A percentile compares a stretch with the other conserved stretches of the same genome.
Conservation (phyloP, 148 eudicot species). For the Heliosperma pusillum region DNA sequence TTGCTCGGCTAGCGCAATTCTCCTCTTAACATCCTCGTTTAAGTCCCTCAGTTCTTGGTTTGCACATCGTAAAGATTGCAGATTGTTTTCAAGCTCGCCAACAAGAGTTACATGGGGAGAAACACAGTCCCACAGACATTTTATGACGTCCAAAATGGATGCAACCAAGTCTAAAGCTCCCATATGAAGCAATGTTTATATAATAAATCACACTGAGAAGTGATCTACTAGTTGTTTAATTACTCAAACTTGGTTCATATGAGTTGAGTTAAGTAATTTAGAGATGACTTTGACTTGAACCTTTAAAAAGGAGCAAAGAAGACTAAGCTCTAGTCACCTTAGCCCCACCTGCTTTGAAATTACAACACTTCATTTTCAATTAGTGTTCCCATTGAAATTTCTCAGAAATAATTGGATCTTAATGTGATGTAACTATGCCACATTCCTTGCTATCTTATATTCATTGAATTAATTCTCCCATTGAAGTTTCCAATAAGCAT, state of each 20-base stretch:
- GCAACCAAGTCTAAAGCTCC: slow-evolving; percentile 16
- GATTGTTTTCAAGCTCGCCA: slow-evolving; percentile 16
- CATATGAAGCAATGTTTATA: background rate
- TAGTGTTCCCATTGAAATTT: background rate
- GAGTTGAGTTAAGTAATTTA: background rate
- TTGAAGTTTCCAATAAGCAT: too few relatives aligned
- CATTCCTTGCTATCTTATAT: background rate
- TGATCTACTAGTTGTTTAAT: background rate
- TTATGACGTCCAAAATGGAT: slow-evolving; percentile 11
- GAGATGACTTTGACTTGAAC: slow-evolving; percentile 12
- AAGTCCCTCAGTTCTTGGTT: slow-evolving; percentile 22
- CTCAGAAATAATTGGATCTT: background rate
- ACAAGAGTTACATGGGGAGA: slow-evolving; percentile 3
- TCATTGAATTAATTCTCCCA: too few relatives aligned
- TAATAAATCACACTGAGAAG: background rate
- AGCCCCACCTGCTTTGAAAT: slow-evolving; percentile 6
- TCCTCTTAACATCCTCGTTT: slow-evolving; percentile 29
- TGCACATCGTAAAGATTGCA: slow-evolving; percentile 14
- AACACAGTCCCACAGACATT: slow-evolving; percentile 13
- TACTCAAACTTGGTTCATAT: background rate
- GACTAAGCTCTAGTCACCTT: background rate
- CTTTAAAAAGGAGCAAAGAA: background rate
- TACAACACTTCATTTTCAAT: background rate
- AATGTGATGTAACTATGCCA: background rate
- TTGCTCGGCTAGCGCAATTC: slow-evolving; percentile 29